Percentiles rank a stretch among this genome's conserved stretches.
phyloP scores from a whole-genome alignment of 1,284 basidiomycete species.

The Ceratorhiza oryzae-sativae region DNA sequence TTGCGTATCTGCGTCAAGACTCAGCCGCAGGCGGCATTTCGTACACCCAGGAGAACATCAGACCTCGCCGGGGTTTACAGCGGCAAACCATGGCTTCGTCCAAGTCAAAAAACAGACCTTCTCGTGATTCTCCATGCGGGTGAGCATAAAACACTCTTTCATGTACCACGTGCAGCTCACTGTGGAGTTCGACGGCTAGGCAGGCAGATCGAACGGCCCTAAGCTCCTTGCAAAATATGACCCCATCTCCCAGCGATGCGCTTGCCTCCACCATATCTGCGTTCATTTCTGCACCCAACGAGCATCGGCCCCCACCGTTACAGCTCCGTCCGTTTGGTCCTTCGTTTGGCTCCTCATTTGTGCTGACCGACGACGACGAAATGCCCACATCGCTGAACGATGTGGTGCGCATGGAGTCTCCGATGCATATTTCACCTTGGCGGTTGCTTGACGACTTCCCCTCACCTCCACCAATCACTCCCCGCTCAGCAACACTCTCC shows the following conservation, averaged over 20 bases:
- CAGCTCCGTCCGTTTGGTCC: neutral
- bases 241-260: neutral
- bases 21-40: constrained; percentile 7
- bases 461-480: constrained; percentile 11
- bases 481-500: too few species aligned
- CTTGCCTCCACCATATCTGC: neutral
- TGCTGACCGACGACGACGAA: neutral
- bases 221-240: neutral
- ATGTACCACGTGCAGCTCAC: too few species aligned
- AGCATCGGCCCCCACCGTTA: constrained; percentile 19
- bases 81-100: neutral
- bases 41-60: neutral
- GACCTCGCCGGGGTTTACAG: neutral
- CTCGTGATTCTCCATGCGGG: neutral
- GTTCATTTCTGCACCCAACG: neutral
- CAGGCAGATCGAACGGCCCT: neutral
- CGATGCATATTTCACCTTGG: constrained; percentile 6
- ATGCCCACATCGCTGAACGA: neutral
- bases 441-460: constrained; percentile 7
- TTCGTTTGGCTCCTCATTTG: neutral
- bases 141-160: neutral
- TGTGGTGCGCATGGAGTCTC: neutral
- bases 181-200: neutral
- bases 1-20: constrained; percentile 27
- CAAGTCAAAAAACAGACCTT: neutral